A percentile compares a stretch with the other conserved stretches of the same genome.
These are phyloP conservation scores for Corymbia citriodora DNA, from an alignment of 441 rosid species.

Conservation along the genomic window DNA sequence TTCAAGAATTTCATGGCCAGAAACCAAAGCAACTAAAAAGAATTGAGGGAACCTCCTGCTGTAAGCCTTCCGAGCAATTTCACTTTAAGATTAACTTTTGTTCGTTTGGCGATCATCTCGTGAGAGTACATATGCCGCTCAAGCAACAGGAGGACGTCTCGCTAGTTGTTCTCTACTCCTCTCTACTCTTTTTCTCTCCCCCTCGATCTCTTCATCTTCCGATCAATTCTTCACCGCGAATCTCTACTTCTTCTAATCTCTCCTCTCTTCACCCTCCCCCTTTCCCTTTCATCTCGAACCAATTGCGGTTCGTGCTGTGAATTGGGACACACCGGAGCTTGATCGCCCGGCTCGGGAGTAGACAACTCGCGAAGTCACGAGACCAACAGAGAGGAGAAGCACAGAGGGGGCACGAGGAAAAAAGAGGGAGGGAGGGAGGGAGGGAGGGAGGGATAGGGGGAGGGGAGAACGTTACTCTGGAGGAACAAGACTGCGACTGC, in stretches of 20 bases:
- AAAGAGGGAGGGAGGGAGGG: background rate
- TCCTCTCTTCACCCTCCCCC: background rate
- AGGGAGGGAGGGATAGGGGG: background rate
- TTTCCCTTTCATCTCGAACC: background rate
- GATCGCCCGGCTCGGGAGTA: background rate
- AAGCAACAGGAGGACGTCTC: background rate
- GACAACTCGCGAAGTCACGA: background rate
- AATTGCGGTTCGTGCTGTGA: background rate
- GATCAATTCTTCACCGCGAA: background rate
- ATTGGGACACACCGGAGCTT: background rate
- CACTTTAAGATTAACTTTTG: background rate
- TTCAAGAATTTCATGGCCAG: background rate
- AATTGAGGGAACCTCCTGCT: background rate
- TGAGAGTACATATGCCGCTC: background rate
- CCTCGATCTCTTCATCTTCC: background rate
- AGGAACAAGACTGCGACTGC: background rate
- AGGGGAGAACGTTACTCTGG: constrained; percentile 1
- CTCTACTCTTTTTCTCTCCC: background rate
- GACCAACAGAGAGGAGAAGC: background rate
- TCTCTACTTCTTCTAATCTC: background rate
- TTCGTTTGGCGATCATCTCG: background rate
- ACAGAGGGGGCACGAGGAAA: background rate
- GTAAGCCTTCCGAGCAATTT: background rate
- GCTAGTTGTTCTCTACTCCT: background rate
- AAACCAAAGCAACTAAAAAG: background rate